Base-by-base conservation (phyloP, 352 stramenopile species). In the Phytophthora multivora region DNA sequence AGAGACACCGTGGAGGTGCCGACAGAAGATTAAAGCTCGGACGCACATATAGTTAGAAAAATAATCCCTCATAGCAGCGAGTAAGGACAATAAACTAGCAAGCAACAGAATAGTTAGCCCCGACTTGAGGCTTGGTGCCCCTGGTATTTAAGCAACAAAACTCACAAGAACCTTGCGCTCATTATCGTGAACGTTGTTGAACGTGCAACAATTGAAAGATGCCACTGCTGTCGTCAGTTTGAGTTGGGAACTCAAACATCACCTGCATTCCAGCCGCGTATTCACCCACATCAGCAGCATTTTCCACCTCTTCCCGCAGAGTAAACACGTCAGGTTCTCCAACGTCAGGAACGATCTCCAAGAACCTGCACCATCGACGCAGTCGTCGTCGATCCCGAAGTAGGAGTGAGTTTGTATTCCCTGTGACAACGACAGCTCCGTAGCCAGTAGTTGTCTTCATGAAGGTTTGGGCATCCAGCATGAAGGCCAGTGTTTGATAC, bases 401-500 rank as follows among this genome's bases (percentile, higher is more conserved):
- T 9, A 86, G 19, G 31, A 81, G 79, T 18, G 77, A 45, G 40
- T 82, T 58, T 1, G 70, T 68, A 21, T 61, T 43, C 0, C 73
- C 75, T 5, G 54, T 43, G 23, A 88, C 53, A 13, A 88, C 66
- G 7, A 66, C 68, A 51, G 77, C 41, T 7, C 77, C 81, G 13
- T 36, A 54, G 0, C 70, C 77, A 4, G 66, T 79, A 5, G 69
- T 55, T 11, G 51, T 59, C 33, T 67, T 59, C 78, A 91, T 88
- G 56, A 72, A 89, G 4, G 66, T 63, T 30, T 69, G 64, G 15
- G 77, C 72, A 59, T 91, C 82, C 26, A 79, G 54, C 53, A 88
- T 23, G 30, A 76, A 83, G 2, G 82, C 77, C 43, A 91, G 60
- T 11, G 82, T 86, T 60, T 88, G 79, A 25, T 83, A 89, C 50